Evolutionary conservation across 2,329 filamentous ascomycete genomes (phyloP), one percentile per base, ranked within the genome.

Genomic region (Ceratocystis ficicola): DNA sequence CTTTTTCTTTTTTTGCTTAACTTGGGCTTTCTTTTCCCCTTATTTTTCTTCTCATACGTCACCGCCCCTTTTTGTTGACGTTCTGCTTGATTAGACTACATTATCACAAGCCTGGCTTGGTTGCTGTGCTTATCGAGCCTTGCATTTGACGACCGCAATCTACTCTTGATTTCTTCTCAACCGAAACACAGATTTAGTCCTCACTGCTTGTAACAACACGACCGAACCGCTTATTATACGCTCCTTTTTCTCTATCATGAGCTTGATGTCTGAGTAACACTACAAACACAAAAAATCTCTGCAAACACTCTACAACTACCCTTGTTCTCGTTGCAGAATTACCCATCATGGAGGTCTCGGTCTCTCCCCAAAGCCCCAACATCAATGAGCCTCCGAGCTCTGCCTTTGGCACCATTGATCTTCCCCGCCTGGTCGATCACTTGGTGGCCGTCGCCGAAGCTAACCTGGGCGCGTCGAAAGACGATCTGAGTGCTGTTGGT

Each of bases 401-500:
- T 66, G 71, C 80, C 60, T 82, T 84, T 70, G 77, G 78, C 67
- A 77, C 79, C 68, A 77, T 89, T 73, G 88, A 91, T 72, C 84
- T 88, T n/a, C 79, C 77, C 69, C 77, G 83, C 70, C 80, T 92
- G 63, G 80, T 92, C 69, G 85, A 91, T 67, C 86, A 93, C 75
- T 79, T 93, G 68, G 81, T 81, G 48, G 81, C 84, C 68, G 83
- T 92, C 67, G 83, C 90, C 70, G 82, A 86, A 74, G 83, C 89
- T 67, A 87, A 87, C 69, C 81, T 93, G 61, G 89, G 89, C 70
- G 88, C 89, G 71, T 83, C 83, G 66, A 85, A 85, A 73, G 80
- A 84, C 69, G 93, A 99, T 73, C 84, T 99, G 65, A 86, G 93
- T 74, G 83, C 84, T 69, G 79, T 86, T 17, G 91, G 89, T 69